Evolutionary conservation across 768 basidiomycete genomes (phyloP).

Genomic region (Tylopilus intermedius): DNA sequence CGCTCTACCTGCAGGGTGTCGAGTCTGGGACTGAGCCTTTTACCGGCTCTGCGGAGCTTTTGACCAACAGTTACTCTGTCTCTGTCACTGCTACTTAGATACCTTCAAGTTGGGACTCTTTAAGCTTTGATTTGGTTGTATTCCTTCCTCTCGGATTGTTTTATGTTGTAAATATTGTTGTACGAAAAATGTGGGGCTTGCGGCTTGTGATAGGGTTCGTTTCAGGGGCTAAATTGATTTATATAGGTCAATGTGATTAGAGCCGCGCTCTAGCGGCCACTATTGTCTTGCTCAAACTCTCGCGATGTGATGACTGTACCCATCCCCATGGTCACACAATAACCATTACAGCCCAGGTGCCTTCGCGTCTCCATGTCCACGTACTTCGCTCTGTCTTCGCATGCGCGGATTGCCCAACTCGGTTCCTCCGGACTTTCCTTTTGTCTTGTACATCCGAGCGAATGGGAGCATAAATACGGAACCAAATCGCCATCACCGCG

Average conservation of each 20-base stretch:
- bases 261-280: slow-evolving; percentile 5
- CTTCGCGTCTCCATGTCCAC: slow-evolving; percentile 19
- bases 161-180: background rate
- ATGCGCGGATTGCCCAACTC: background rate
- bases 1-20: background rate
- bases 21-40: background rate
- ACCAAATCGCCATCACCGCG: background rate
- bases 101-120: background rate
- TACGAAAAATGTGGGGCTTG: background rate
- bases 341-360: slow-evolving; percentile 11
- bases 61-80: background rate
- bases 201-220: background rate
- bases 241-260: slow-evolving; percentile 5
- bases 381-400: slow-evolving; percentile 9
- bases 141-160: background rate
- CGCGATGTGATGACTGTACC: background rate
- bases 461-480: slow-evolving; percentile 21
- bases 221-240: slow-evolving; percentile 15
- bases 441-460: slow-evolving; percentile 16
- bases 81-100: background rate
- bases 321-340: slow-evolving; percentile 31
- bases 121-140: background rate
- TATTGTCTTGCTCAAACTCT: slow-evolving; percentile 24
- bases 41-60: background rate
- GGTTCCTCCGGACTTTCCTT: slow-evolving; percentile 10